Conservation (phyloP, 352 stramenopile species). For the Globisporangium viniferum region DNA sequence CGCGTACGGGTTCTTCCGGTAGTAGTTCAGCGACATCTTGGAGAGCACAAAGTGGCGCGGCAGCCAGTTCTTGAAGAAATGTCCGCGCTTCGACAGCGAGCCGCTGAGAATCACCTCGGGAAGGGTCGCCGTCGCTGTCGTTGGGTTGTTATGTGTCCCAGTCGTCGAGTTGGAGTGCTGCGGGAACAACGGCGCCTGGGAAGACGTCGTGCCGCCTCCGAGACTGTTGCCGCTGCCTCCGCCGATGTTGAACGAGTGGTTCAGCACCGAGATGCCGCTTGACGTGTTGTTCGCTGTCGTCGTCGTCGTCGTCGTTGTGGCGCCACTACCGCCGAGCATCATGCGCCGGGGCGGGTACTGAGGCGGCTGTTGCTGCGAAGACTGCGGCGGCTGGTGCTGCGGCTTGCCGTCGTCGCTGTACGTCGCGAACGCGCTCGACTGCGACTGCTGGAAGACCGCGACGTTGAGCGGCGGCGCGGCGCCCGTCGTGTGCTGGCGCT, state of each 20-base stretch:
- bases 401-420: constrained; percentile 18
- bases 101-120: constrained; percentile 56
- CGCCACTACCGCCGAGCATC: constrained; percentile 1
- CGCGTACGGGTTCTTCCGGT: constrained; percentile 61
- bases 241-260: constrained; percentile 11
- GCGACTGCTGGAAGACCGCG: constrained; percentile 16
- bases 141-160: background rate
- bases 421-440: constrained; percentile 6
- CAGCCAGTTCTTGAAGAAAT: constrained; percentile 78
- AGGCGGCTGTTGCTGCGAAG: background rate
- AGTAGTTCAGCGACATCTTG: constrained; percentile 56
- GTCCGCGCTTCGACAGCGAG: constrained; percentile 59
- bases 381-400: background rate
- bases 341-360: background rate
- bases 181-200: background rate
- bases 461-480: constrained; percentile 17
- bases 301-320: background rate
- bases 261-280: constrained; percentile 8
- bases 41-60: constrained; percentile 70
- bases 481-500: background rate
- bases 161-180: background rate
- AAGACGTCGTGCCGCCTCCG: background rate
- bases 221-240: background rate
- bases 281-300: background rate
- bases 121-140: background rate